These are phyloP conservation scores for Coelastrella sp. DNA, from an alignment of 139 green algal genomes.

Conservation along the genomic window DNA sequence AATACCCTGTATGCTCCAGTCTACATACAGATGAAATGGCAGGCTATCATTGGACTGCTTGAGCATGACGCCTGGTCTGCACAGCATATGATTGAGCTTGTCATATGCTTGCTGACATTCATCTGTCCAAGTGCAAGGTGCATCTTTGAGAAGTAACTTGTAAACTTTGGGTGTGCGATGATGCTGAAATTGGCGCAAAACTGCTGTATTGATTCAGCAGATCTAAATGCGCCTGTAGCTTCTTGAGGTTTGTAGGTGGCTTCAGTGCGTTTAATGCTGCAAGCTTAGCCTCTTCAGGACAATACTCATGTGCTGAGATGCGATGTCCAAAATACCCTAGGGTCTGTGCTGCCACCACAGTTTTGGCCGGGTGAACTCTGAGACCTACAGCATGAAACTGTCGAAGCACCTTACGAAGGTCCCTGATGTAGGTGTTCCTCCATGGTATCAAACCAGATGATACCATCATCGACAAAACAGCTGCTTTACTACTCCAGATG, in stretches of 20 bases:
- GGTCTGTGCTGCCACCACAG: neutral
- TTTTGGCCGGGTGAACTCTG: slow-evolving; percentile 48
- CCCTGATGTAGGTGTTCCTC: slow-evolving; percentile 34
- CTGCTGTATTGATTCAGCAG: slow-evolving; percentile 64
- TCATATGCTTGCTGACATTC: slow-evolving; percentile 1
- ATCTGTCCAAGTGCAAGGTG: slow-evolving; percentile 36
- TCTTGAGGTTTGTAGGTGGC: slow-evolving; percentile 35
- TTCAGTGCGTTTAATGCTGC: slow-evolving; percentile 48
- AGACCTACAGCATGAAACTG: neutral
- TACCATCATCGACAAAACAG: slow-evolving; percentile 53
- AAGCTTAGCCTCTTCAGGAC: slow-evolving; percentile 46
- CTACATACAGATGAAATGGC: slow-evolving; percentile 35
- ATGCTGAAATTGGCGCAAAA: slow-evolving; percentile 53
- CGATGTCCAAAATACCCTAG: slow-evolving; percentile 57
- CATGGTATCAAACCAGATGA: neutral
- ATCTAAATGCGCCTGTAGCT: slow-evolving; percentile 51
- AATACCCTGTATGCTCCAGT: slow-evolving; percentile 40
- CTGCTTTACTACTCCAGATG: neutral
- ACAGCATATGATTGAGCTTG: slow-evolving; percentile 18
- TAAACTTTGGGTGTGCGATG: slow-evolving; percentile 51
- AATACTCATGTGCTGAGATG: slow-evolving; percentile 34
- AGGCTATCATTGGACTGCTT: neutral
- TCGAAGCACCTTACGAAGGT: slow-evolving; percentile 1
- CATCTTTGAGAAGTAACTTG: slow-evolving; percentile 45
- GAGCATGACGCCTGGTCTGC: neutral